A percentile compares a stretch with the other conserved stretches of the same genome.
Conservation (phyloP, 805 yeast species). For the Henningerozyma blattae region DNA sequence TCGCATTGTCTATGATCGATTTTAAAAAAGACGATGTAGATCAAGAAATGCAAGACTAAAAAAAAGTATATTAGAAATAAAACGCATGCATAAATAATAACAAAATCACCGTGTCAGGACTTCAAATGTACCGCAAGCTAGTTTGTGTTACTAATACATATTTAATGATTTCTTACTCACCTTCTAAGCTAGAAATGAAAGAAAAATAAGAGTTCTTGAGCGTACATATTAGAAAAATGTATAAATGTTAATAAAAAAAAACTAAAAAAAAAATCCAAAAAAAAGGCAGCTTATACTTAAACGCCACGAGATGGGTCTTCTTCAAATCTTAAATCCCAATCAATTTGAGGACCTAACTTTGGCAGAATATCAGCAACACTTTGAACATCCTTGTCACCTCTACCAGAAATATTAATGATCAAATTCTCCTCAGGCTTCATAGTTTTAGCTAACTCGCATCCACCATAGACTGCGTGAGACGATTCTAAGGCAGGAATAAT, state of each 20-base stretch:
- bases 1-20: too few relatives aligned
- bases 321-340: slow-evolving; percentile 92
- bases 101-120: too few relatives aligned
- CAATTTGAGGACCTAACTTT: slow-evolving; percentile 75
- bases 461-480: slow-evolving; percentile 93
- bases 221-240: background rate
- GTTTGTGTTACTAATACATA: too few relatives aligned
- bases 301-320: slow-evolving; percentile 17
- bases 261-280: too few relatives aligned
- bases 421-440: slow-evolving; percentile 69
- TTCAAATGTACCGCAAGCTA: too few relatives aligned
- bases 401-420: slow-evolving; percentile 86
- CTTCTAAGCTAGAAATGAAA: too few relatives aligned
- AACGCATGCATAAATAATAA: too few relatives aligned
- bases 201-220: background rate
- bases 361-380: slow-evolving; percentile 94
- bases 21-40: too few relatives aligned
- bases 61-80: too few relatives aligned
- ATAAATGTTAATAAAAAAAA: too few relatives aligned
- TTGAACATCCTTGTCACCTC: slow-evolving; percentile 99
- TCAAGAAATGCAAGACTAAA: too few relatives aligned
- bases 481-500: slow-evolving; percentile 98
- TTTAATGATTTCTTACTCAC: too few relatives aligned
- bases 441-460: slow-evolving; percentile 73
- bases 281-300: background rate